phyloP scores from a whole-genome alignment of 75 land plant species.

The Picea sitchensis region DNA sequence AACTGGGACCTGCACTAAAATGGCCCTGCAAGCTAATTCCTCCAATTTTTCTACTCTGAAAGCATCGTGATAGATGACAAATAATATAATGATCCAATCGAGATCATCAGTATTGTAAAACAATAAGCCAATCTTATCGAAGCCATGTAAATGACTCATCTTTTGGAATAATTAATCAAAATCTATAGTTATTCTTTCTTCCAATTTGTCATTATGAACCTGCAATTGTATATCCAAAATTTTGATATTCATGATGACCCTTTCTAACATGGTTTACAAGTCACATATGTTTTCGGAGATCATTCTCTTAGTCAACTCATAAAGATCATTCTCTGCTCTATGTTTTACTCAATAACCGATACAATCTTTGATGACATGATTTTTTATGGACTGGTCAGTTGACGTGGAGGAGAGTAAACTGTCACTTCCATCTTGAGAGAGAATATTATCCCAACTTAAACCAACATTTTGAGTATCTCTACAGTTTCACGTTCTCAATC shows the following conservation, averaged over 20 bases:
- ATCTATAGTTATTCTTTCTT: too few species aligned
- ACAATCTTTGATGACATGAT: too few species aligned
- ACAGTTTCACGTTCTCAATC: background rate
- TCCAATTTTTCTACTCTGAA: too few species aligned
- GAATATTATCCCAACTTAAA: background rate
- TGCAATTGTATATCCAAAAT: background rate
- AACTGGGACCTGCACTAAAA: too few species aligned
- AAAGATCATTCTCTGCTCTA: background rate
- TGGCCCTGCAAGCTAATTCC: too few species aligned
- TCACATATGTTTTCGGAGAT: background rate
- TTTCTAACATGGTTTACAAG: background rate
- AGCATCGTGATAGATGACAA: too few species aligned
- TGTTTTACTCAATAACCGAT: background rate
- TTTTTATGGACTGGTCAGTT: background rate
- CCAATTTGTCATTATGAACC: too few species aligned
- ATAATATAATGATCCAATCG: too few species aligned
- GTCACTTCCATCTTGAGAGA: background rate
- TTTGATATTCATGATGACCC: background rate
- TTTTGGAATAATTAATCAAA: too few species aligned
- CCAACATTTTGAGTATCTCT: background rate
- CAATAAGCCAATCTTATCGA: too few species aligned
- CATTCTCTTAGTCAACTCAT: background rate
- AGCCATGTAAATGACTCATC: too few species aligned
- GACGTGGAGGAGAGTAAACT: background rate
- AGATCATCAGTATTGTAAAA: too few species aligned